Conservation (phyloP, 495 filamentous ascomycete genomes). For the Apodospora peruviana region DNA sequence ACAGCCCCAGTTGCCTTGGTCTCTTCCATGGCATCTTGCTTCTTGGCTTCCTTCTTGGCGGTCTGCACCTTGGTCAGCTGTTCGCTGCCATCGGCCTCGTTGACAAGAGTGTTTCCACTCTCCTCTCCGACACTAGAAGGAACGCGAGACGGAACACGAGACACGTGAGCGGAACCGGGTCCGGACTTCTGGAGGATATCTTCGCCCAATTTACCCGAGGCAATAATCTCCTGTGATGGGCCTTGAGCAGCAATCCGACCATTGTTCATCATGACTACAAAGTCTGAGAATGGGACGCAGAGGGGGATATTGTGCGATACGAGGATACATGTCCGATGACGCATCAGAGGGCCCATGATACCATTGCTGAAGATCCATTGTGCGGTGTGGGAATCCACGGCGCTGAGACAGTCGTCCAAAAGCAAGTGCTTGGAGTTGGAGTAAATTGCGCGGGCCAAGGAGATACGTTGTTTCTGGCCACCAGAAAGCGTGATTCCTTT, state of each 20-base stretch:
- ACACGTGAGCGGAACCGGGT: conserved; percentile 58
- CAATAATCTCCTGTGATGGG: conserved; percentile 65
- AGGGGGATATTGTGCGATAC: conserved; percentile 94
- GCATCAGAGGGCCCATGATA: conserved; percentile 86
- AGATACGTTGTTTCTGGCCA: conserved; percentile 97
- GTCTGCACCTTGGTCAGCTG: conserved; percentile 27
- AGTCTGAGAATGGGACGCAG: conserved; percentile 69
- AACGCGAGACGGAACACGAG: conserved; percentile 65
- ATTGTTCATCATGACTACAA: conserved; percentile 82
- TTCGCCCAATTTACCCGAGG: conserved; percentile 79
- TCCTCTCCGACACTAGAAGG: conserved; percentile 61
- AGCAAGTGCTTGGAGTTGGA: conserved; percentile 85
- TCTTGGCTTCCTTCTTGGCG: conserved; percentile 42
- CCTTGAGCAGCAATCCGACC: conserved; percentile 77
- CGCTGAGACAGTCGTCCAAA: conserved; percentile 92
- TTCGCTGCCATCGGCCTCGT: conserved; percentile 31
- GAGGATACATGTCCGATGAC: conserved; percentile 81
- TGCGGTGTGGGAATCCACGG: conserved; percentile 97
- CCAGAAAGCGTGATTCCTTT: conserved; percentile 97
- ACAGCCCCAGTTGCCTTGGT: conserved; percentile 77
- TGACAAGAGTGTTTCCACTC: conserved; percentile 40
- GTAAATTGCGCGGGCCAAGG: conserved; percentile 88
- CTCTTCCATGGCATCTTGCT: conserved; percentile 57
- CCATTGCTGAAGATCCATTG: conserved; percentile 97
- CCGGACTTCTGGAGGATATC: conserved; percentile 61